Base-by-base conservation (phyloP, 1,284 basidiomycete species). In the Cutaneotrichosporon spelunceum region DNA sequence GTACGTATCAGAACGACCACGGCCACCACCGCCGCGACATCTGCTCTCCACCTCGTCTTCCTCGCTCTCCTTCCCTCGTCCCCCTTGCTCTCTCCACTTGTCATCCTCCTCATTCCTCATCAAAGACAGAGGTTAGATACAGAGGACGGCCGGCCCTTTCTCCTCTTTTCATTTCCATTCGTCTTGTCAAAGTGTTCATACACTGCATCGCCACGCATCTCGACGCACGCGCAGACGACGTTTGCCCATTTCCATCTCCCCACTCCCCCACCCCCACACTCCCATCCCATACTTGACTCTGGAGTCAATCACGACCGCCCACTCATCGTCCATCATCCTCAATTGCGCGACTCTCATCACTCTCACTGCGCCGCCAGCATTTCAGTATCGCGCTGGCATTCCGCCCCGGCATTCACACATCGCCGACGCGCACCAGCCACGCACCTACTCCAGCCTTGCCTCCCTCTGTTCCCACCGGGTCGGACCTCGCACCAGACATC, bases 111-210 rank as follows among this genome's bases (percentile, higher is more conserved):
- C 47, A 24, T 56, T 39, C 45, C 16, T 56, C 48, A 36, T 56
- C 59, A 56, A 60, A 49, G 45, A 27, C 27, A 49, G 56, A 48
- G 45, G 39, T 42, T 36, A 24, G 23, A 42, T 33, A 30, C 26
- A 45, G 26, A 45, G 39, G 24, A 33, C 54, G 47, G 45, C 59
- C 24, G 47, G 47, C 42, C 53, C 53, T 24, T 48, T 48, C 44
- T 60, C 42, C 13, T 26, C 42, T 47, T n/a, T 44, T 8, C n/a
- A 26, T 1, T 56, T 14, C 47, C 30, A n/a, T 56, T 11, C 24
- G 6, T 33, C 45, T 49, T 33, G 27, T 50, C 36, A 29, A 33
- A 30, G 39, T 59, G 52, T 59, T 59, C 57, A 59, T 59, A 59
- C 52, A 1, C 34, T 14, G 21, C 27, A 16, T 34, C 53, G 21